A percentile compares a stretch with the other conserved stretches of the same genome.
phyloP scores from a whole-genome alignment of 768 basidiomycete genomes.

The Porphyrellus cyaneotinctus region DNA sequence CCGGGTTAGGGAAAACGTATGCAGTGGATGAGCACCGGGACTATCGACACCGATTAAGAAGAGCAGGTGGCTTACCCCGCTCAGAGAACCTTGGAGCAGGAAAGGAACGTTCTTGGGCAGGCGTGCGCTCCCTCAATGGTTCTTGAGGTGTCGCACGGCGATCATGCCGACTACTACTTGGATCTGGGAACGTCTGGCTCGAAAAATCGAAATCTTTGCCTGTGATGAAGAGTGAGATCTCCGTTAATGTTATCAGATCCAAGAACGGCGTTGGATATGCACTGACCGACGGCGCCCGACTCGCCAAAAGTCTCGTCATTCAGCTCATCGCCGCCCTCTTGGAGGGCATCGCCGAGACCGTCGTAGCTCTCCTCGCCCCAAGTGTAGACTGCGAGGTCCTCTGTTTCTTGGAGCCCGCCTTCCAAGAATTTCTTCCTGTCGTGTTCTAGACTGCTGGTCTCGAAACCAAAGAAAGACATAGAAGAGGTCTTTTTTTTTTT shows the following conservation, averaged over 20 bases:
- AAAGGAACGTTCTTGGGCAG: conserved; percentile 24
- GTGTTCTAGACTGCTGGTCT: conserved; percentile 57
- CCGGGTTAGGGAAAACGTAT: conserved; percentile 11
- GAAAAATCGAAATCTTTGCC: conserved; percentile 93
- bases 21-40: conserved; percentile 10
- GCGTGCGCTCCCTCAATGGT: conserved; percentile 25
- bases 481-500: conserved; percentile 14
- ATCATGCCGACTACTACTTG: conserved; percentile 12
- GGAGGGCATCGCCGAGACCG: conserved; percentile 80
- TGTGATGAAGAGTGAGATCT: conserved; percentile 27
- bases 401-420: conserved; percentile 50
- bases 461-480: conserved; percentile 86
- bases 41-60: not conserved
- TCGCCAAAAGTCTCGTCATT: conserved; percentile 97
- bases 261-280: not conserved
- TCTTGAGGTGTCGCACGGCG: conserved; percentile 22
- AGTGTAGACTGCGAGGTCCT: conserved; percentile 86
- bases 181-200: conserved; percentile 35
- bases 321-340: conserved; percentile 87
- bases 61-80: conserved; percentile 25
- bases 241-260: conserved; percentile 15
- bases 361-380: conserved; percentile 92
- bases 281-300: conserved; percentile 66
- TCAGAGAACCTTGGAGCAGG: conserved; percentile 19
- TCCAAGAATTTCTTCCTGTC: conserved; percentile 56